Conservation (phyloP, 1,284 basidiomycete genomes). For the Cryptococcus depauperatus region DNA sequence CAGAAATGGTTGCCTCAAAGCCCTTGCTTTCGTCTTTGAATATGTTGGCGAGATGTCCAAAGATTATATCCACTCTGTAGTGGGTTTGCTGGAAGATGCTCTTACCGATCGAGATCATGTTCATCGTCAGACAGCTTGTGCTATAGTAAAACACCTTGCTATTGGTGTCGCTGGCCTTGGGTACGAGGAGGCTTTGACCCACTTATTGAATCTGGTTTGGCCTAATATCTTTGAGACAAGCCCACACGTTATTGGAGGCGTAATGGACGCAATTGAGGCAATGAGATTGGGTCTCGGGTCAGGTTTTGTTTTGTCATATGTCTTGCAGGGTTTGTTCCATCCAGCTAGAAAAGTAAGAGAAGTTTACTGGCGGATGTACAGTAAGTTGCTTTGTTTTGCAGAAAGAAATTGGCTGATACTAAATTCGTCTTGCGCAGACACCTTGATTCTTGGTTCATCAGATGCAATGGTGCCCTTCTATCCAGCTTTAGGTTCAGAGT, state of each 20-base stretch:
- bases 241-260: constrained; percentile 94
- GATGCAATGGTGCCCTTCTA: constrained; percentile 93
- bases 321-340: constrained; percentile 87
- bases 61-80: constrained; percentile 94
- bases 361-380: constrained; percentile 90
- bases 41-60: constrained; percentile 99
- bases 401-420: neutral
- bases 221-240: constrained; percentile 98
- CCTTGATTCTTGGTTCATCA: constrained; percentile 75
- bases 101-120: constrained; percentile 96
- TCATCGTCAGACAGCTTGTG: constrained; percentile 94
- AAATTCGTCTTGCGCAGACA: constrained; percentile 23
- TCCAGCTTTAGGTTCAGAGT: constrained; percentile 76
- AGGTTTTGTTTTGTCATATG: constrained; percentile 69
- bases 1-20: constrained; percentile 97
- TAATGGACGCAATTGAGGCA: constrained; percentile 93
- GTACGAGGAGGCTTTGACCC: constrained; percentile 94
- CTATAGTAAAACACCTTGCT: constrained; percentile 98
- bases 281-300: constrained; percentile 94
- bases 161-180: constrained; percentile 94
- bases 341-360: constrained; percentile 94
- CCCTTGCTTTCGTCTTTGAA: constrained; percentile 96
- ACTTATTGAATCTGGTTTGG: constrained; percentile 97
- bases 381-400: constrained; percentile 44
- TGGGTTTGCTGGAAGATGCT: constrained; percentile 95